Base-by-base conservation (phyloP, 2,329 filamentous ascomycete species). In the Lecanoromycetidae sp. region DNA sequence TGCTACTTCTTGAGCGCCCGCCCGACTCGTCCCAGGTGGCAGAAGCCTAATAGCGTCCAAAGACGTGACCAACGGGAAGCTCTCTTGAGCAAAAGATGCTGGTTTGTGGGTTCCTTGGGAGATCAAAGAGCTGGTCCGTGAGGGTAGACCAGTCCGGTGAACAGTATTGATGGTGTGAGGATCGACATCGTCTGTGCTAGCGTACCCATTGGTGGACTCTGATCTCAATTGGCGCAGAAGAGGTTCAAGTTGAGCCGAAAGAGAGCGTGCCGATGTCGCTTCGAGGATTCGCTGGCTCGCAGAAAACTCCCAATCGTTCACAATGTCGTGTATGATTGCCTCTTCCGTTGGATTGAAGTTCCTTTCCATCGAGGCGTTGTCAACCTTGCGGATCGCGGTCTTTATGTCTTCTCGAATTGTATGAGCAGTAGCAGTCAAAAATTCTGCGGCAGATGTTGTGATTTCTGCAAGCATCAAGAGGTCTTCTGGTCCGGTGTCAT, bases 401-500 rank as follows among this genome's bases (percentile, higher is more conserved):
- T 33, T 37, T 2, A 96, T 69, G 58, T 96, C 91, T 46, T 78
- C 75, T 44, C 87, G 77, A 67, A 96, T 79, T 19, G 87, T 78
- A 44, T 84, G 78, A 3, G 86, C 84, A 30, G 86, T 80, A 32
- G 82, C 77, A 1, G 85, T 82, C 30, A 96, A 82, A 57, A 95
- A 96, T 52, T 85, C 81, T 8, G 91, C 73, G 1, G 87, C 81
- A 49, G 88, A 76, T 51, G 80, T 79, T 60, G 87, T 94, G 23
- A 95, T 78, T 58, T 96, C 87, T 1, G 86, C 83, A n/a, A 95
- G 73, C 52, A 87, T 77, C 8, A 76, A 68, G 20, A 95, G 66
- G 56, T 94, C 83, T 61, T 94, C 87, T 0, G 72, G 61, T 51
- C 84, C 81, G 34, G 79, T 25, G 5, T 49, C 54, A 29, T 9